These are phyloP conservation scores for Hanseniaspora thailandica DNA, from an alignment of 805 yeast species.

Conservation along the genomic window DNA sequence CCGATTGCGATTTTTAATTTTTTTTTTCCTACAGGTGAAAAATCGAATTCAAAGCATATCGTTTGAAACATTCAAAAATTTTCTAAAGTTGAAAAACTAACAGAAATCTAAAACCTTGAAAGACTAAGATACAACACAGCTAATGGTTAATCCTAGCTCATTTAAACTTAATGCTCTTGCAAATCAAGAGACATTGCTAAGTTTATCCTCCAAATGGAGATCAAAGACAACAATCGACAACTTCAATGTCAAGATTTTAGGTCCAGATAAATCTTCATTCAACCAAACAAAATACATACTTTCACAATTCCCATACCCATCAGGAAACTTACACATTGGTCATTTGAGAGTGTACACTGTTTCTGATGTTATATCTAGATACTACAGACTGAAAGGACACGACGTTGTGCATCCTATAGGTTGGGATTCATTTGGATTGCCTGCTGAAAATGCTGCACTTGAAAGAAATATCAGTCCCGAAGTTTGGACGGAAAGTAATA, in stretches of 20 bases:
- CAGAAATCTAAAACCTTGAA: background rate
- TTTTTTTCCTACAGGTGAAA: no score
- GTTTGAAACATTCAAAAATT: background rate
- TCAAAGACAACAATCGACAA: conserved; percentile 23
- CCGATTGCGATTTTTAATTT: no score
- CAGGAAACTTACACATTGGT: conserved; percentile 87
- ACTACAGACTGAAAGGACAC: conserved; percentile 60
- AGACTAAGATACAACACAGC: background rate
- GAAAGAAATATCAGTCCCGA: conserved; percentile 71
- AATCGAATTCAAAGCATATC: background rate
- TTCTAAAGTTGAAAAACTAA: no score
- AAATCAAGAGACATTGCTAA: background rate
- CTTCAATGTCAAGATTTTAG: background rate
- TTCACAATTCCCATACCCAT: conserved; percentile 93
- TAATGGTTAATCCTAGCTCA: background rate
- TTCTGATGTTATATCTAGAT: conserved; percentile 72
- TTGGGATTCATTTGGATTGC: conserved; percentile 97
- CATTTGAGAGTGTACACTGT: conserved; percentile 88
- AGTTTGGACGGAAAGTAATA: conserved; percentile 71
- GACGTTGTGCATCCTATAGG: conserved; percentile 94
- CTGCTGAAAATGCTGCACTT: conserved; percentile 96
- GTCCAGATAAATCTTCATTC: background rate
- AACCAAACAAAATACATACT: conserved; percentile 40
- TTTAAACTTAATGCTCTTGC: background rate
- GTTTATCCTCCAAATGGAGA: conserved; percentile 10